Evolutionary conservation across 371 early-diverging fungal species (phyloP).

Genomic region (Haplosporangium sp.): DNA sequence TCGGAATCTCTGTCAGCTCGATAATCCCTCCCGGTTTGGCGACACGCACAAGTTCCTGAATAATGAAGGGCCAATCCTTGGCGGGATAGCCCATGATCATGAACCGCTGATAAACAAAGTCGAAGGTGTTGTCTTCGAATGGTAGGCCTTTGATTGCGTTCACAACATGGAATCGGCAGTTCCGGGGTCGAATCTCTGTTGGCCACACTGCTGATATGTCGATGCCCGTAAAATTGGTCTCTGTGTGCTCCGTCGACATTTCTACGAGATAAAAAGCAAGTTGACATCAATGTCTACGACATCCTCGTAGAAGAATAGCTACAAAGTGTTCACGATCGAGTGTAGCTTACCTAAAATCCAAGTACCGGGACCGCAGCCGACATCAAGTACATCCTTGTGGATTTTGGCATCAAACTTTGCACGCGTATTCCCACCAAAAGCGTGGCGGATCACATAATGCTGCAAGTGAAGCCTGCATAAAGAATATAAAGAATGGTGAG

Average conservation of each 20-base stretch:
- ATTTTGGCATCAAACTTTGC: conserved; percentile 53
- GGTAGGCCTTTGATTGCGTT: conserved; percentile 64
- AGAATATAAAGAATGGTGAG: neutral
- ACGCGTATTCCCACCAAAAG: conserved; percentile 50
- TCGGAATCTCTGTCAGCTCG: conserved; percentile 61
- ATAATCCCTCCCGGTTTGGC: conserved; percentile 69
- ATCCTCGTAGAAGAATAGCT: neutral
- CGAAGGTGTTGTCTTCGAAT: conserved; percentile 69
- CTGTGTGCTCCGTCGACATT: conserved; percentile 67
- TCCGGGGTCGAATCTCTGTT: conserved; percentile 52
- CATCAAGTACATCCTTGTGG: conserved; percentile 57
- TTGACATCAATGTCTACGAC: neutral
- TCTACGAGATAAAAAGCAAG: conserved; percentile 44
- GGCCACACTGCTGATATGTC: conserved; percentile 70
- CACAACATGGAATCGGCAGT: conserved; percentile 54
- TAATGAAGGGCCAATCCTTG: conserved; percentile 62
- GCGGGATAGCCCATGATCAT: conserved; percentile 62
- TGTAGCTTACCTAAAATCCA: conserved; percentile 60
- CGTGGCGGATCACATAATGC: conserved; percentile 52
- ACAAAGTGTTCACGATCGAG: neutral
- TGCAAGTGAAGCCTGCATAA: conserved; percentile 48
- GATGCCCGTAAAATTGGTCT: conserved; percentile 64
- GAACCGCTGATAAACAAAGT: conserved; percentile 67
- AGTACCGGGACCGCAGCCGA: conserved; percentile 68
- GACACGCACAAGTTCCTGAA: conserved; percentile 63